phyloP scores from a whole-genome alignment of 768 basidiomycete species.

The Tylopilus felleus region DNA sequence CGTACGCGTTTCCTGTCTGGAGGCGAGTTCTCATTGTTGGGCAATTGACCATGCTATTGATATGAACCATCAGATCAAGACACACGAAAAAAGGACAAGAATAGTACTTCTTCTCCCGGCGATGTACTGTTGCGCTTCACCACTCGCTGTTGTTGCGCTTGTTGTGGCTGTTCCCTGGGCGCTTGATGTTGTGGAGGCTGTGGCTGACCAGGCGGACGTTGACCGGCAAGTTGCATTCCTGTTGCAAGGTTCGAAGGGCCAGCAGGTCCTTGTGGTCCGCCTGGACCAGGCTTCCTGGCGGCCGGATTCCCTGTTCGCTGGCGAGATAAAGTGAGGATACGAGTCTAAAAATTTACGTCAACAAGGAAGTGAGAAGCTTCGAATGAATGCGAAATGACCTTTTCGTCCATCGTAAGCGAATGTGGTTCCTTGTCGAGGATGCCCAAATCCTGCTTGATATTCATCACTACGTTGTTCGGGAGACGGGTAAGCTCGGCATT shows the following conservation, averaged over 20 bases:
- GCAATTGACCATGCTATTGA: conserved; percentile 44
- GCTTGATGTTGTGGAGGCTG: conserved; percentile 30
- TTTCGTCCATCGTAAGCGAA: conserved; percentile 50
- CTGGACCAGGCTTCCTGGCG: conserved; percentile 28
- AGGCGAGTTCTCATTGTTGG: conserved; percentile 52
- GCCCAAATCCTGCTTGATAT: conserved; percentile 43
- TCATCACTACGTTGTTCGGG: conserved; percentile 31
- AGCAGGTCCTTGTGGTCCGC: conserved; percentile 23
- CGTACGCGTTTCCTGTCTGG: conserved; percentile 54
- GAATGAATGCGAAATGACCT: conserved; percentile 40
- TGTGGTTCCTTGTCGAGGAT: conserved; percentile 44
- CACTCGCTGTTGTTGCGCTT: conserved; percentile 24
- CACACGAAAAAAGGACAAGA: not conserved
- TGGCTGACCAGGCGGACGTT: conserved; percentile 31
- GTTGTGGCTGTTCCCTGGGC: conserved; percentile 19
- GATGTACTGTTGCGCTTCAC: conserved; percentile 60
- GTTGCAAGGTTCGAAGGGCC: conserved; percentile 26
- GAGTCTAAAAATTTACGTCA: conserved; percentile 32
- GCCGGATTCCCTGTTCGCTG: conserved; percentile 17
- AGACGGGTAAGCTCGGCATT: conserved; percentile 44
- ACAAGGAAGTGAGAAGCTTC: not conserved
- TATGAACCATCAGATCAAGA: conserved; percentile 1
- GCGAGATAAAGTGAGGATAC: conserved; percentile 32
- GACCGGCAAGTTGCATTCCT: conserved; percentile 43
- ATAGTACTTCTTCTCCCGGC: conserved; percentile 55